phyloP scores from a whole-genome alignment of 1,284 basidiomycete genomes.

The Ceratobasidium papillatum region DNA sequence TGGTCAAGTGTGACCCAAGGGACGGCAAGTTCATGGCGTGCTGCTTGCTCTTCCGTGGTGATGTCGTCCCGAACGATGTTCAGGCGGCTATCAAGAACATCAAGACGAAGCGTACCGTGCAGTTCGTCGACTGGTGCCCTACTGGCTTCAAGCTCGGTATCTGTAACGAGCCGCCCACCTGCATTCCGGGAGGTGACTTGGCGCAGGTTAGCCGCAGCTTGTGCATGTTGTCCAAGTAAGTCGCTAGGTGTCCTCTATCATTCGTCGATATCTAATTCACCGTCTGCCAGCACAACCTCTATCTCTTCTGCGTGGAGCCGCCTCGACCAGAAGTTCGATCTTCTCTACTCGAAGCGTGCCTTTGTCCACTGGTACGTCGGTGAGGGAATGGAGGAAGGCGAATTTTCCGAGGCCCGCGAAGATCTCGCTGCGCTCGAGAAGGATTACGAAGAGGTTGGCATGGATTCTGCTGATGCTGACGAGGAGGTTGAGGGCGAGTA shows the following conservation, averaged over 20 bases:
- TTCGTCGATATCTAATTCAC: neutral
- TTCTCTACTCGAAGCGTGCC: slow-evolving; percentile 85
- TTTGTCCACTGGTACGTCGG: slow-evolving; percentile 96
- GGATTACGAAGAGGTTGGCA: slow-evolving; percentile 87
- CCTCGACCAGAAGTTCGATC: slow-evolving; percentile 75
- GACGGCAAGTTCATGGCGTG: slow-evolving; percentile 98
- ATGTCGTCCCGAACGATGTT: slow-evolving; percentile 95
- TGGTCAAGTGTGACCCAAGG: slow-evolving; percentile 96
- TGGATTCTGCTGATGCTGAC: slow-evolving; percentile 58
- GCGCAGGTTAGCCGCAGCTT: slow-evolving; percentile 94
- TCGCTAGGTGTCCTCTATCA: slow-evolving; percentile 45
- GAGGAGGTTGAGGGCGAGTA: slow-evolving; percentile 56
- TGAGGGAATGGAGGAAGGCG: slow-evolving; percentile 99
- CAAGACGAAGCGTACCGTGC: slow-evolving; percentile 97
- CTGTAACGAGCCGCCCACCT: slow-evolving; percentile 94
- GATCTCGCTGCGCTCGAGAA: slow-evolving; percentile 97
- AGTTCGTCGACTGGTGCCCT: slow-evolving; percentile 96
- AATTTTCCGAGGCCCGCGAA: slow-evolving; percentile 97
- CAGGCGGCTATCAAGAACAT: slow-evolving; percentile 92
- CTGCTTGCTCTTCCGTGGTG: slow-evolving; percentile 90
- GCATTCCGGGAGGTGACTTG: slow-evolving; percentile 93
- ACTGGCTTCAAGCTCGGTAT: slow-evolving; percentile 77
- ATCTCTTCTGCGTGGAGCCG: slow-evolving; percentile 95
- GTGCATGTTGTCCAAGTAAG: slow-evolving; percentile 93
- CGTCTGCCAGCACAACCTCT: slow-evolving; percentile 76